phyloP scores from a whole-genome alignment of 441 rosid genomes.

The Gossypium aridum region DNA sequence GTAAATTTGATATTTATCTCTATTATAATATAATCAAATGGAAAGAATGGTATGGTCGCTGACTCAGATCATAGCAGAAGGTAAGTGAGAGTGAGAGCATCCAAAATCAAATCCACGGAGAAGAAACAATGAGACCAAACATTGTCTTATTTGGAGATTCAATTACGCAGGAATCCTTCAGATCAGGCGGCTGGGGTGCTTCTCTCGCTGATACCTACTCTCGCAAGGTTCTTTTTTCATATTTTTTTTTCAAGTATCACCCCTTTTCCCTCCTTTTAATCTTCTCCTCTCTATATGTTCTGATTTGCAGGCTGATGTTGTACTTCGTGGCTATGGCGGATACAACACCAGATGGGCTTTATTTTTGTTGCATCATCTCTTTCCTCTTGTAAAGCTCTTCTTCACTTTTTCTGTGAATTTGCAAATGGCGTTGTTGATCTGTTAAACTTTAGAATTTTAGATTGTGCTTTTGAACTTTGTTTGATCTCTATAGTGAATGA shows the following conservation, averaged over 20 bases:
- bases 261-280: not conserved
- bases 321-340: slow-evolving; percentile 90
- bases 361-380: slow-evolving; percentile 69
- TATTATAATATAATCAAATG: too few relatives aligned
- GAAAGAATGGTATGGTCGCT: too few relatives aligned
- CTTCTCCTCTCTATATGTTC: not conserved
- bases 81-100: too few relatives aligned
- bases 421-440: not conserved
- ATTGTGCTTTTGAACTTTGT: not conserved
- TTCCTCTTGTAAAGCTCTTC: slow-evolving; percentile 52
- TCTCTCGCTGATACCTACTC: slow-evolving; percentile 70
- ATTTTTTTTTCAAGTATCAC: not conserved
- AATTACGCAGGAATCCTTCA: slow-evolving; percentile 69
- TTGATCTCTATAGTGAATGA: not conserved
- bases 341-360: slow-evolving; percentile 95
- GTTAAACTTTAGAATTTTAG: not conserved
- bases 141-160: slow-evolving; percentile 86
- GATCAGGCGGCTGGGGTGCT: slow-evolving; percentile 88
- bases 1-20: too few relatives aligned
- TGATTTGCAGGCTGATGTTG: slow-evolving; percentile 48
- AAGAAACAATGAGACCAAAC: slow-evolving; percentile 54
- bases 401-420: not conserved
- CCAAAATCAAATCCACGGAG: too few relatives aligned
- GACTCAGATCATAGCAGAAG: too few relatives aligned
- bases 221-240: slow-evolving; percentile 46